Evolutionary conservation across 2,329 filamentous ascomycete genomes (phyloP).

Genomic region (Didymellaceae sp.): DNA sequence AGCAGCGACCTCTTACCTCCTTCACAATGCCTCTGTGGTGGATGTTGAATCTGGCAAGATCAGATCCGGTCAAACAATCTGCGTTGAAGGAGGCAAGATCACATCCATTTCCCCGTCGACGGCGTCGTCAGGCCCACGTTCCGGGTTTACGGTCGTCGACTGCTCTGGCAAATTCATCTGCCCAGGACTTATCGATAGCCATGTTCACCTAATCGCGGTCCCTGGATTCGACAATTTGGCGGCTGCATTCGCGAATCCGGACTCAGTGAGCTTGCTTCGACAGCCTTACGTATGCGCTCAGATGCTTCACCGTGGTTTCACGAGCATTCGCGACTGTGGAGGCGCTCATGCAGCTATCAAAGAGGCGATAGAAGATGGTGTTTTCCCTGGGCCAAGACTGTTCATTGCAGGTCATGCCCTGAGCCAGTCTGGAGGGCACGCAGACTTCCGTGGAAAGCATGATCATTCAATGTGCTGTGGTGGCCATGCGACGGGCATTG

Average conservation of each 20-base stretch:
- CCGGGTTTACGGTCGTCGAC: conserved; percentile 40
- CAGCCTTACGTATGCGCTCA: conserved; percentile 10
- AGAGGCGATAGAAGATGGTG: conserved; percentile 63
- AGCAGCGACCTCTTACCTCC: conserved; percentile 4
- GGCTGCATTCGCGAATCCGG: not conserved
- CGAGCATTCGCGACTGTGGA: conserved; percentile 64
- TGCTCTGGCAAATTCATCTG: conserved; percentile 54
- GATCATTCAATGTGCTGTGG: conserved; percentile 5
- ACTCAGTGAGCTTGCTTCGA: conserved; percentile 1
- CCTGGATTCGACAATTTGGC: conserved; percentile 15
- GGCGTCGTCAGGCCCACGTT: not conserved
- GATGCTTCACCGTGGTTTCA: conserved; percentile 55
- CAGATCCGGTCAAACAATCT: not conserved
- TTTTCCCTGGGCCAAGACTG: conserved; percentile 56
- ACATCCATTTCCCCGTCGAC: not conserved
- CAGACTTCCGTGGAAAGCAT: conserved; percentile 52
- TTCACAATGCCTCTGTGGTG: conserved; percentile 6
- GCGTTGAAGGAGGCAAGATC: conserved; percentile 5
- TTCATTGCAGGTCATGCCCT: conserved; percentile 11
- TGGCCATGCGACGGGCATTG: conserved; percentile 2
- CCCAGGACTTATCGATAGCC: conserved; percentile 60
- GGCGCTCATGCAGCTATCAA: conserved; percentile 63
- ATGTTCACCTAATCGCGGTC: conserved; percentile 25
- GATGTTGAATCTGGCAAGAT: not conserved
- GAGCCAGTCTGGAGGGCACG: conserved; percentile 64